These are phyloP conservation scores for Dendrobium nobile DNA, from an alignment of 106 monocot genomes.

Conservation along the genomic window DNA sequence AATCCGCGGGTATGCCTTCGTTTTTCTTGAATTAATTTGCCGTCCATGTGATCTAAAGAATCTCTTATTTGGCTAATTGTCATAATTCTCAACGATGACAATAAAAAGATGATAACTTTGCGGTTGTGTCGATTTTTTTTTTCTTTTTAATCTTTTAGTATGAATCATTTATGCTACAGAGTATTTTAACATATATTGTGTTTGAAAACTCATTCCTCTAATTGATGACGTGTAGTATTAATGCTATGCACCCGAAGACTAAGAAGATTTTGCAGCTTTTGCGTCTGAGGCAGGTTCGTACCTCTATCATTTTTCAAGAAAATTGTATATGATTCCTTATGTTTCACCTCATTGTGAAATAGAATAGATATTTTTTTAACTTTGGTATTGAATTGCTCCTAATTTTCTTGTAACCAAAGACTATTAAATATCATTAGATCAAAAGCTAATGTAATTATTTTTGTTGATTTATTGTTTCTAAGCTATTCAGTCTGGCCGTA, in stretches of 20 bases:
- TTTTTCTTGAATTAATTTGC: neutral
- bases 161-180: neutral
- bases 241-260: conserved; percentile 22
- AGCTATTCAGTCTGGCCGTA: neutral
- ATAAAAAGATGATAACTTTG: neutral
- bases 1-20: conserved; percentile 20
- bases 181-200: neutral
- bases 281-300: conserved; percentile 17
- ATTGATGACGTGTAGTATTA: conserved; percentile 10
- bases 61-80: neutral
- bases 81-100: neutral
- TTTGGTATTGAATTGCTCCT: neutral
- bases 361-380: neutral
- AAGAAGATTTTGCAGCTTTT: conserved; percentile 22
- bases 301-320: neutral
- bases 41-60: neutral
- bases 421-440: neutral
- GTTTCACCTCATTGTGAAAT: neutral
- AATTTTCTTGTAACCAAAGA: neutral
- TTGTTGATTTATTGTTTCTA: neutral
- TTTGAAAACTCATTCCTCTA: neutral
- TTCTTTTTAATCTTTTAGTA: neutral
- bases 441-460: neutral
- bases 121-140: neutral
- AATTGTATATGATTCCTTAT: neutral